phyloP scores from a whole-genome alignment of 2,329 filamentous ascomycete genomes.

The Xylaria sp. region DNA sequence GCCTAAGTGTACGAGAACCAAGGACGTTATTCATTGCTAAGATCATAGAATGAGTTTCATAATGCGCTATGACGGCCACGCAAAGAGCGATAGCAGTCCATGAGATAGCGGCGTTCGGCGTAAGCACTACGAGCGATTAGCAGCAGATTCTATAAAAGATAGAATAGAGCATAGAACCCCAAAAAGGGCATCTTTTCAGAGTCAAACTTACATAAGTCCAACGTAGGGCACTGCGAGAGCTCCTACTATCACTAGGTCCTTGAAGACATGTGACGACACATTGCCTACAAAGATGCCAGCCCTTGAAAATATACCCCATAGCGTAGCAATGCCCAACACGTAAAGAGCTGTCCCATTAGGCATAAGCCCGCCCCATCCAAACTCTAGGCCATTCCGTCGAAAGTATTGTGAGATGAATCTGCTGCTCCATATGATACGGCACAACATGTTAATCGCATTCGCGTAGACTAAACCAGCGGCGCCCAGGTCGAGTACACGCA shows the following conservation, averaged over 20 bases:
- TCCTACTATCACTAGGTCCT: constrained; percentile 60
- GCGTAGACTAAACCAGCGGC: constrained; percentile 84
- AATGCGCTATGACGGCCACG: constrained; percentile 45
- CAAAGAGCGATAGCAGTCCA: constrained; percentile 60
- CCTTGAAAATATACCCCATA: constrained; percentile 51
- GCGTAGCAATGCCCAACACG: constrained; percentile 56
- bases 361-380: constrained; percentile 56
- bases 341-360: constrained; percentile 57
- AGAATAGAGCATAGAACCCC: constrained; percentile 37
- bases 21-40: constrained; percentile 27
- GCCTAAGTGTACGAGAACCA: not conserved
- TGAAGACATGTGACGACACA: constrained; percentile 51
- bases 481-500: constrained; percentile 75
- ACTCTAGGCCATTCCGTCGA: constrained; percentile 53
- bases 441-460: constrained; percentile 89
- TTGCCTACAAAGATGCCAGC: constrained; percentile 42
- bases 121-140: constrained; percentile 56
- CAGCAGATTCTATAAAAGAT: constrained; percentile 11
- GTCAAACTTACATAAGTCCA: constrained; percentile 66
- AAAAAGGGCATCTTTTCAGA: constrained; percentile 21
- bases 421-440: constrained; percentile 84
- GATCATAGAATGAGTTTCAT: constrained; percentile 27
- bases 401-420: constrained; percentile 78
- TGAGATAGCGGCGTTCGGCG: constrained; percentile 64
- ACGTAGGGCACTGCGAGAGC: constrained; percentile 63